Base-by-base conservation (phyloP, 2,329 filamentous ascomycete genomes). In the Fusarium goolgardi region DNA sequence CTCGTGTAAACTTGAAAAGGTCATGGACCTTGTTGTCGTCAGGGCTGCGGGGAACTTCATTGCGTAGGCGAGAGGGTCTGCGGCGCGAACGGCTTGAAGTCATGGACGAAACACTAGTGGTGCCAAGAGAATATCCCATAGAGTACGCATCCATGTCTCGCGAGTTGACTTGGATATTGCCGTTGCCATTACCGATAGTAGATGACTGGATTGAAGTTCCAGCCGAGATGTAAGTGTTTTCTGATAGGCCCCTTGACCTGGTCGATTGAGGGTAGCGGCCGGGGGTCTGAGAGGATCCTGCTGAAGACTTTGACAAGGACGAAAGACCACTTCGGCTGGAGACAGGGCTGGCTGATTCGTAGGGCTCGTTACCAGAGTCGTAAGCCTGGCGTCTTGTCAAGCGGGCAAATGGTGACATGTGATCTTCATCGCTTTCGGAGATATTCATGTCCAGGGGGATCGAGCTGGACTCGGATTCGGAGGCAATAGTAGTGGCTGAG, bases 1-100 rank as follows among this genome's bases (percentile, higher is more conserved):
- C 90, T 55, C 92, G 90, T 5, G 91, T 95, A 73, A 90, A 95
- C 32, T 94, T 93, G 81, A 98, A 97, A 1, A 98, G 82, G 69
- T 97, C 94, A 59, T 90, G 81, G 6, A 90, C 83, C 63, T 88
- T 88, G 66, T 86, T 85, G 12, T 94, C 91, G 31, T 93, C 79
- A 0, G 94, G 92, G 71, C 92, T 96, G 34, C 89, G 86, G 2
- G 93, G 83, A 3, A 97, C 85, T 75, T 97, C 93, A 71, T 96
- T 90, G 29, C 93, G 88, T 47, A 97, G 81, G 23, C 90, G 86
- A 18, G 94, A 97, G 1, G 89, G 86, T 71, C 78, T 80, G 45
- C 82, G 80, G 46, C 78, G 78, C 9, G 81, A 80, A 32, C 79
- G 79, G 18, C 83, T 83, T 37, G 86, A 85, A 32, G 84, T 75